Percentiles rank a stretch among this genome's conserved stretches.
Conservation (phyloP, 306 rosid genomes). For the Crataegus laevigata region DNA sequence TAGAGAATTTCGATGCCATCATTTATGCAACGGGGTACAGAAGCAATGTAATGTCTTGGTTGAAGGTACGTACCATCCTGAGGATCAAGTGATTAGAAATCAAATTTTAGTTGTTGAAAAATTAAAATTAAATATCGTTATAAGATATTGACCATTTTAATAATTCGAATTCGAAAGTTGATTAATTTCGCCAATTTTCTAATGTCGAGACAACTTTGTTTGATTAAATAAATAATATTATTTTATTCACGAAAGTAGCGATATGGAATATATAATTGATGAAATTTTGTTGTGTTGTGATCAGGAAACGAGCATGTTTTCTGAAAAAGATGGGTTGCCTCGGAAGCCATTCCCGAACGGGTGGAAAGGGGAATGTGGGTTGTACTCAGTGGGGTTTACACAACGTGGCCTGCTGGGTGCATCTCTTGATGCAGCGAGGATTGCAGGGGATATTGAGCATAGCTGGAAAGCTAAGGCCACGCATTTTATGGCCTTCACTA, state of each 20-base stretch:
- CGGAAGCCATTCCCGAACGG: constrained; percentile 62
- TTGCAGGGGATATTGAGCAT: constrained; percentile 61
- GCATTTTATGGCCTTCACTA: constrained; percentile 17
- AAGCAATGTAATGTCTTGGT: constrained; percentile 81
- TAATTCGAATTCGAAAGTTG: too few relatives aligned
- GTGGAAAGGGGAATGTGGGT: constrained; percentile 71
- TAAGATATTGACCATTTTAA: too few relatives aligned
- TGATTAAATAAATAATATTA: neutral
- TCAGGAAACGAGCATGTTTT: constrained; percentile 60
- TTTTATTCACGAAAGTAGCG: neutral
- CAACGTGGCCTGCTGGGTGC: constrained; percentile 87
- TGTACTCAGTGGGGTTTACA: constrained; percentile 76
- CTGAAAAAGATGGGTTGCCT: constrained; percentile 69
- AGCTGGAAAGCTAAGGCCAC: constrained; percentile 47
- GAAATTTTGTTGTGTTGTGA: neutral
- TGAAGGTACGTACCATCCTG: constrained; percentile 36
- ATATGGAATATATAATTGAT: neutral
- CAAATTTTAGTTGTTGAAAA: neutral
- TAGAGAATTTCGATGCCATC: constrained; percentile 63
- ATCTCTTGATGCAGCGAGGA: constrained; percentile 59
- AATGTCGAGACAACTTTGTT: neutral
- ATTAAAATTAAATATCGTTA: neutral
- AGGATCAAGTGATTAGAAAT: neutral
- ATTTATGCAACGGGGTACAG: constrained; percentile 76
- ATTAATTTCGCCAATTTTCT: too few relatives aligned